phyloP scores from a whole-genome alignment of 2,329 filamentous ascomycete species.

The Harringtonia lauricola region DNA sequence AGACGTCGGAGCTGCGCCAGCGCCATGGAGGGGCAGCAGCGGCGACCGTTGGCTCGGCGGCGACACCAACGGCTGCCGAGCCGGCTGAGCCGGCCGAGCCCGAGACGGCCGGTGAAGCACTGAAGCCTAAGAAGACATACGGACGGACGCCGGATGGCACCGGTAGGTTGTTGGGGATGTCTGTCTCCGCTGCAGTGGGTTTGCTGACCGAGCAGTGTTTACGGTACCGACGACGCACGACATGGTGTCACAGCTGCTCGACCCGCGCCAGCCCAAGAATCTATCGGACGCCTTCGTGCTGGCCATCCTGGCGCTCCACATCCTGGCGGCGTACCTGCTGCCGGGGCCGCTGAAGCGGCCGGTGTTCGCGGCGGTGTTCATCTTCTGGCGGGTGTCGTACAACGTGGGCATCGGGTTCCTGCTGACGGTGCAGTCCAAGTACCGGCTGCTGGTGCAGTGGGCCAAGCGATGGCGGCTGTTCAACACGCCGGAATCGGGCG shows the following conservation, averaged over 20 bases:
- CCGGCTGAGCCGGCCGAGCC: not conserved
- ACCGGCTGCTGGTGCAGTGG: slow-evolving; percentile 78
- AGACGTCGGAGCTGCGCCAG: too few relatives aligned
- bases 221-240: slow-evolving; percentile 93
- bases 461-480: slow-evolving; percentile 79
- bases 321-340: slow-evolving; percentile 62
- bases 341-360: slow-evolving; percentile 60
- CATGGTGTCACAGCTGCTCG: slow-evolving; percentile 96
- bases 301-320: slow-evolving; percentile 63
- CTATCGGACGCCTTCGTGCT: slow-evolving; percentile 75
- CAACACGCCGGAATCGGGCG: slow-evolving; percentile 67
- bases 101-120: not conserved
- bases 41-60: too few relatives aligned
- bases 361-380: slow-evolving; percentile 70
- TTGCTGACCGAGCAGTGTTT: slow-evolving; percentile 78
- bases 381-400: slow-evolving; percentile 88
- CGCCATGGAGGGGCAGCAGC: too few relatives aligned
- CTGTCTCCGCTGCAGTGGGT: not conserved
- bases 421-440: slow-evolving; percentile 79
- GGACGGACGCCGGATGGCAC: slow-evolving; percentile 84
- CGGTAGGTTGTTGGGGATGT: slow-evolving; percentile 65
- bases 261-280: slow-evolving; percentile 92
- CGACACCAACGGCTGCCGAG: too few relatives aligned
- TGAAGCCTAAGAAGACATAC: slow-evolving; percentile 61
- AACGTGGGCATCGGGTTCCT: slow-evolving; percentile 90